Evolutionary conservation across 2,329 filamentous ascomycete species (phyloP), one percentile per base, ranked within the genome.

Genomic region (Aschersonia sp.): DNA sequence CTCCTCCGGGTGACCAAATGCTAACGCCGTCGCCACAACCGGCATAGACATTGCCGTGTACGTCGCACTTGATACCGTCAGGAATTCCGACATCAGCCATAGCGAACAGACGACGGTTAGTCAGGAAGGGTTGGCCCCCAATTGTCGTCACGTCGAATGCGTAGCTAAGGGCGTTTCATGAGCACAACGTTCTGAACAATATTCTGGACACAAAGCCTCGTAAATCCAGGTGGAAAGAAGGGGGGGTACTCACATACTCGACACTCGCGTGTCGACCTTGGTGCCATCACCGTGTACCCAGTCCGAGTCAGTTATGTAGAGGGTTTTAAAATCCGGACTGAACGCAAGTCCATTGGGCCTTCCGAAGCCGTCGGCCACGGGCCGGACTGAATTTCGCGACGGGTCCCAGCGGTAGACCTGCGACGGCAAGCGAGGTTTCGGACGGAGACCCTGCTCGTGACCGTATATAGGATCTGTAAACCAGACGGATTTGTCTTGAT

Each of bases 391-490:
- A 10, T 61, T 63, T 12, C 56, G 67, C 0, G 53, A 47, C 0
- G 69, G 64, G 40, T 71, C 63, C 46, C 66, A 73, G 9, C 72
- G 62, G 54, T 75, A 75, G 3, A 75, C 71, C 48, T 70, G 68
- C 46, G 60, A 65, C 1, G 71, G 71, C 7, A 75, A 49, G 41
- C 59, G 57, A 1, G 71, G 69, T 7, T 57, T 55, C 7, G 65
- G 66, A 7, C 71, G 62, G 52, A 71, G 69, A 7, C 68, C 64
- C 52, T 74, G 70, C 48, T 71, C 65, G 30, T 59, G 65, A 6
- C 71, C 73, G 54, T 75, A 74, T 6, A 63, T 59, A 0, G 71
- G 68, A 53, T 74, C 71, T 0, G 71, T 74, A 53, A 74, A 74
- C 69, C 71, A 74, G 30, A 75, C 62, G 5, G 59, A 61, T 4